A percentile compares a stretch with the other conserved stretches of the same genome.
Conservation (phyloP, 495 filamentous ascomycete genomes). For the Xylaria acuta region DNA sequence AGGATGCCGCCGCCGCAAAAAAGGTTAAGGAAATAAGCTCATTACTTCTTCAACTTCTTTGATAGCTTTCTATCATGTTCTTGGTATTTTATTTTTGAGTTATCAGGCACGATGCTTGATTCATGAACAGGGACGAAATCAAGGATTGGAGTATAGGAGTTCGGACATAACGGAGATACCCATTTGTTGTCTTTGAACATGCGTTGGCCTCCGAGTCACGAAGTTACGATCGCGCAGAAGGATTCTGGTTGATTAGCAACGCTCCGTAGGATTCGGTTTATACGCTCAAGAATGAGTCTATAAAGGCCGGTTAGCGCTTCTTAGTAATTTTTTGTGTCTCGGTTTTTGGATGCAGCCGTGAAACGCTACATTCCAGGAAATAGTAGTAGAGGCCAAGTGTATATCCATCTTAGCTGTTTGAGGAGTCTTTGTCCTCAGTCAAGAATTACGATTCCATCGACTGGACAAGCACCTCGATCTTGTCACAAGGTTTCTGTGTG, state of each 20-base stretch:
- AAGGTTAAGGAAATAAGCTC: conserved; percentile 20
- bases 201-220: conserved; percentile 14
- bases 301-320: background rate
- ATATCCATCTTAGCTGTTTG: background rate
- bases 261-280: conserved; percentile 8
- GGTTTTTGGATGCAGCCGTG: background rate
- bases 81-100: conserved; percentile 15
- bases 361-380: background rate
- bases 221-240: conserved; percentile 4
- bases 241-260: background rate
- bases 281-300: background rate
- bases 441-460: conserved; percentile 29
- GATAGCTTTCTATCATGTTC: conserved; percentile 6
- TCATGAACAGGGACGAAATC: conserved; percentile 18
- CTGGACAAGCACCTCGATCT: conserved; percentile 34
- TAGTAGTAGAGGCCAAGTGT: conserved; percentile 2
- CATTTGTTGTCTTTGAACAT: conserved; percentile 23
- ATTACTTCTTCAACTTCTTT: conserved; percentile 5
- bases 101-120: background rate
- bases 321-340: background rate
- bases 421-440: background rate
- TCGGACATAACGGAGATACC: conserved; percentile 27
- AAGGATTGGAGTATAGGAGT: conserved; percentile 28
- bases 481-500: conserved; percentile 33
- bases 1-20: conserved; percentile 23